Percentiles rank a stretch among this genome's conserved stretches.
These are phyloP conservation scores for Penicillium sp. DNA, from an alignment of 2,329 filamentous ascomycete genomes.

Conservation along the genomic window DNA sequence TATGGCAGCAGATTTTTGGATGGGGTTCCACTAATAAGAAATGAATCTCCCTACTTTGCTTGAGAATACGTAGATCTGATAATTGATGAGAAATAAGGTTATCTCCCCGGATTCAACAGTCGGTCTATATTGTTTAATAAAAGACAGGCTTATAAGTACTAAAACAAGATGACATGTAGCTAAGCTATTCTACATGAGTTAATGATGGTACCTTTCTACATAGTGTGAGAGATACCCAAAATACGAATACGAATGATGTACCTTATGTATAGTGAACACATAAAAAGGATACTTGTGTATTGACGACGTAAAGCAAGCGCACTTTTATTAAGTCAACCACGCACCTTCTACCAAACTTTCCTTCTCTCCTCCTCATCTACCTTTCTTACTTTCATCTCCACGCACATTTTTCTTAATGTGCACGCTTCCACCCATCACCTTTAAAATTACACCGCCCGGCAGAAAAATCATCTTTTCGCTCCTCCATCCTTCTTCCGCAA, in stretches of 20 bases:
- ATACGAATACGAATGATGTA: neutral
- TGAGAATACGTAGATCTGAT: neutral
- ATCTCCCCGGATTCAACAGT: neutral
- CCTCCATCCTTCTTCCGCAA: slow-evolving; percentile 27
- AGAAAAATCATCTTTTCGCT: slow-evolving; percentile 26
- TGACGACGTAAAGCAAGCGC: neutral
- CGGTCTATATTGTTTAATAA: neutral
- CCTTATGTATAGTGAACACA: neutral
- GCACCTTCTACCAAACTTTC: neutral
- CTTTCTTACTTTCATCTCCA: neutral
- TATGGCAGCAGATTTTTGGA: too few species aligned
- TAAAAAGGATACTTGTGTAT: neutral
- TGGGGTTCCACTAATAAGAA: too few species aligned
- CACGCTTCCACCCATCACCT: slow-evolving; percentile 4
- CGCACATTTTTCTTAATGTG: neutral
- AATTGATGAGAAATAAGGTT: neutral
- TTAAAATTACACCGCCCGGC: slow-evolving; percentile 3
- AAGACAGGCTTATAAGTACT: neutral
- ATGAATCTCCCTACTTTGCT: too few species aligned
- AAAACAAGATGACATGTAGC: neutral
- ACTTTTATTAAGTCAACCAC: neutral
- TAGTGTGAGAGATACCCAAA: neutral
- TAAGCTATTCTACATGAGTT: neutral
- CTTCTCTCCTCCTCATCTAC: neutral
- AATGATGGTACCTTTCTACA: neutral